Evolutionary conservation across 345 rosid species (phyloP).

Genomic region (Salix purpurea): DNA sequence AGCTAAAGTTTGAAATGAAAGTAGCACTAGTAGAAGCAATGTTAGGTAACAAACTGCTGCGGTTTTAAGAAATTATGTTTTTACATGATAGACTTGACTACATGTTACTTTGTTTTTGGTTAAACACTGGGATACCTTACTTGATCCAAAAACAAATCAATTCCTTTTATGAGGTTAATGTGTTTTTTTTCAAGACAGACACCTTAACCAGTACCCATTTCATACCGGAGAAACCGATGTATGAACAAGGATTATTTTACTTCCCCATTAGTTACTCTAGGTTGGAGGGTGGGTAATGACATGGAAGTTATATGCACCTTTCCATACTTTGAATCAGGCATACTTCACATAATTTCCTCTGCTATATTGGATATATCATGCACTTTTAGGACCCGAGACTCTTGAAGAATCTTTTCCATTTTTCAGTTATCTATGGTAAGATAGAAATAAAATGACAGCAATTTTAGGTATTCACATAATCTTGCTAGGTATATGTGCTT

Average conservation of each 20-base stretch:
- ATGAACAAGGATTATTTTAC: conserved; percentile 4
- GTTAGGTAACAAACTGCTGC: neutral
- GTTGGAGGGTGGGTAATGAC: neutral
- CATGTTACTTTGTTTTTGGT: neutral
- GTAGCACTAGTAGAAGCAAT: neutral
- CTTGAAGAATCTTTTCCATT: too few relatives aligned
- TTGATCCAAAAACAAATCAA: neutral
- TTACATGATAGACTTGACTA: neutral
- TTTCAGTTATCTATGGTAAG: too few relatives aligned
- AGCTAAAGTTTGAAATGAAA: neutral
- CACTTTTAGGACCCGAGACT: neutral
- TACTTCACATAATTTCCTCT: conserved; percentile 10
- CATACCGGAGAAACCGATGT: neutral
- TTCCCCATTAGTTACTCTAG: neutral
- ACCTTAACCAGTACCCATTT: neutral
- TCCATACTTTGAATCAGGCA: conserved; percentile 7
- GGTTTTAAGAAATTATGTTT: neutral
- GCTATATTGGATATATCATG: conserved; percentile 8
- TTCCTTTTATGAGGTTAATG: neutral
- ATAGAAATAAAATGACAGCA: too few relatives aligned
- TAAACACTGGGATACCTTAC: neutral
- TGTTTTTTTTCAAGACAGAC: neutral
- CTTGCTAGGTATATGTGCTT: too few relatives aligned
- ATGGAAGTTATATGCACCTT: conserved; percentile 4
- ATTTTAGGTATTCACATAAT: too few relatives aligned